Evolutionary conservation across 306 rosid species (phyloP).

Genomic region (Glycine tomentella): DNA sequence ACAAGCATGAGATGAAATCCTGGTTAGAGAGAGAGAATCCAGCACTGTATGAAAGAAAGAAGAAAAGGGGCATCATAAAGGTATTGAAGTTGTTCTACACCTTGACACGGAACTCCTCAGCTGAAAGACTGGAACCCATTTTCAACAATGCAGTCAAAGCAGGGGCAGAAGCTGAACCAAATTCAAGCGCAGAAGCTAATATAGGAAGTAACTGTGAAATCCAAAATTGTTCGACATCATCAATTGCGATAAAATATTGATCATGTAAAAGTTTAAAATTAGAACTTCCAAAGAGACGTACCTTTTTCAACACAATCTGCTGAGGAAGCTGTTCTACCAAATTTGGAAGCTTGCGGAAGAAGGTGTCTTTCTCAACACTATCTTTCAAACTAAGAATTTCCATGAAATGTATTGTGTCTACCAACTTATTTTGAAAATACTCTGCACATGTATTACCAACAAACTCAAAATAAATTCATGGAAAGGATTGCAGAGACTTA

Average conservation of each 20-base stretch:
- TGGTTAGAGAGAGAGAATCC: not conserved
- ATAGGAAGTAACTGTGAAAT: constrained; percentile 90
- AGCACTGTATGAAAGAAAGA: constrained; percentile 7
- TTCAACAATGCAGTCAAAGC: constrained; percentile 96
- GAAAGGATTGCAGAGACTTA: constrained; percentile 22
- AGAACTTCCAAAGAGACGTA: constrained; percentile 46
- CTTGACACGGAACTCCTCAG: constrained; percentile 86
- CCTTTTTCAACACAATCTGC: constrained; percentile 92
- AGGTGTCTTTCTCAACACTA: constrained; percentile 96
- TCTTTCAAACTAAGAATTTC: constrained; percentile 97
- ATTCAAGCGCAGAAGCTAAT: constrained; percentile 98
- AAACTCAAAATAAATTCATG: constrained; percentile 39
- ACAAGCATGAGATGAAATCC: constrained; percentile 36
- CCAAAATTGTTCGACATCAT: constrained; percentile 50
- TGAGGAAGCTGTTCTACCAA: constrained; percentile 99
- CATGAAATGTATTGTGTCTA: constrained; percentile 98
- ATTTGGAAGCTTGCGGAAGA: constrained; percentile 99
- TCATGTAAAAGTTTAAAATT: constrained; percentile 13
- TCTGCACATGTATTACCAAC: constrained; percentile 63
- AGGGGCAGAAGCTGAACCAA: constrained; percentile 99
- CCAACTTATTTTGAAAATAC: constrained; percentile 97
- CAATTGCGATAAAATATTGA: constrained; percentile 41
- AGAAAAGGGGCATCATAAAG: constrained; percentile 11
- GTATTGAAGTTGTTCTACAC: constrained; percentile 52
- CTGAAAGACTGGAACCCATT: constrained; percentile 96